phyloP scores from a whole-genome alignment of 73 alveolate genomes.

The Tetrahymena borealis region DNA sequence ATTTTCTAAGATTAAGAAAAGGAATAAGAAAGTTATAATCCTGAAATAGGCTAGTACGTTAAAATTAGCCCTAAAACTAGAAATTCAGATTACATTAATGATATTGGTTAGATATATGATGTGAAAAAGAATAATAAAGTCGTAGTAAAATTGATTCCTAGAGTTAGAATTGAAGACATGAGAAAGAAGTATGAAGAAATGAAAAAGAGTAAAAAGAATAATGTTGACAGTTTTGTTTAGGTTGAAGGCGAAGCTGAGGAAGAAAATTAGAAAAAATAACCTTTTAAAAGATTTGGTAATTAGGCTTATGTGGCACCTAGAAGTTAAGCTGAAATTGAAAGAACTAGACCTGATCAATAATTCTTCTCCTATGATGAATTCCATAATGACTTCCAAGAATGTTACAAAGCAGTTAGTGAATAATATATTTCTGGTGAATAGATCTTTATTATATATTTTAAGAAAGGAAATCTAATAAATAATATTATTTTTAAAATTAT shows the following conservation, averaged over 20 bases:
- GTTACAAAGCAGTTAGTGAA: not conserved
- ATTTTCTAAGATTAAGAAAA: not conserved
- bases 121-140: not conserved
- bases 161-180: not conserved
- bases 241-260: not conserved
- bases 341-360: not conserved
- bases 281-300: not conserved
- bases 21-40: not conserved
- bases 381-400: not conserved
- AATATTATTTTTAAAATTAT: not conserved
- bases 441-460: not conserved
- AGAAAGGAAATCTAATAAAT: too few relatives aligned
- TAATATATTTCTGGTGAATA: not conserved
- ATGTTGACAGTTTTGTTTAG: not conserved
- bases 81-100: not conserved
- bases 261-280: not conserved
- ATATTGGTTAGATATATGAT: not conserved
- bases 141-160: not conserved
- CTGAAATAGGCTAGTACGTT: not conserved
- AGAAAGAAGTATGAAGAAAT: not conserved
- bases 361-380: not conserved
- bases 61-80: not conserved
- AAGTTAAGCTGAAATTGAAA: not conserved
- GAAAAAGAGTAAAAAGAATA: not conserved
- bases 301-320: not conserved